Evolutionary conservation across 352 stramenopile genomes (phyloP).

Genomic region (Labyrinthula sp.): DNA sequence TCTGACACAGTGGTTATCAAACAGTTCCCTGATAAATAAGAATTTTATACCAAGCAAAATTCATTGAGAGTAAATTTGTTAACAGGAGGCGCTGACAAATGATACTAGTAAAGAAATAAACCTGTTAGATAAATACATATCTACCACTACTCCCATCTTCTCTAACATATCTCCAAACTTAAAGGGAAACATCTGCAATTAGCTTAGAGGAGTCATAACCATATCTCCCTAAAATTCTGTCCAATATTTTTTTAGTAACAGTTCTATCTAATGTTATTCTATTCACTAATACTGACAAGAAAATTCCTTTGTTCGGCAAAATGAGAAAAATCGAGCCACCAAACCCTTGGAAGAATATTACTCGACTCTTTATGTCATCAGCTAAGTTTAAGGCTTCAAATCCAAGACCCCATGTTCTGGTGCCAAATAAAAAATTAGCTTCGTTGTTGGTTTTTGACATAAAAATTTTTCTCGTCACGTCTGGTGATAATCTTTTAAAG

Average conservation of each 20-base stretch:
- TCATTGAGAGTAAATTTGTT: no score
- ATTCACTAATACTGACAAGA: slow-evolving; percentile 12
- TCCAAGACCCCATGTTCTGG: slow-evolving; percentile 1
- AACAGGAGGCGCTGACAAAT: no score
- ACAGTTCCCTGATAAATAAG: no score
- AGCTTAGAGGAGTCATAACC: no score
- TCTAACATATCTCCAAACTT: no score
- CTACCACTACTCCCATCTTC: no score
- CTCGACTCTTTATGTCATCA: neutral
- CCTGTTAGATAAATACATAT: no score
- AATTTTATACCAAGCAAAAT: no score
- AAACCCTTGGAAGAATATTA: slow-evolving; percentile 9
- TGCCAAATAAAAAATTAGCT: slow-evolving; percentile 15
- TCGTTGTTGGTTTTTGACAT: neutral
- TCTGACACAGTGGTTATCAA: no score
- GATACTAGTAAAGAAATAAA: no score
- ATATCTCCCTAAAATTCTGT: no score
- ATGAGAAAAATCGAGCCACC: slow-evolving; percentile 4
- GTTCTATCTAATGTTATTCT: slow-evolving; percentile 17
- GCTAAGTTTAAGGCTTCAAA: slow-evolving; percentile 8
- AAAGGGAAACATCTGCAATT: no score
- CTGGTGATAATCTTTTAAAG: neutral
- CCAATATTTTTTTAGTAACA: slow-evolving; percentile 1
- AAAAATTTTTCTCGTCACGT: neutral
- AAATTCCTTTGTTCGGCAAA: slow-evolving; percentile 3